Base-by-base conservation (phyloP, 1,284 basidiomycete species). In the Trametes sp. region DNA sequence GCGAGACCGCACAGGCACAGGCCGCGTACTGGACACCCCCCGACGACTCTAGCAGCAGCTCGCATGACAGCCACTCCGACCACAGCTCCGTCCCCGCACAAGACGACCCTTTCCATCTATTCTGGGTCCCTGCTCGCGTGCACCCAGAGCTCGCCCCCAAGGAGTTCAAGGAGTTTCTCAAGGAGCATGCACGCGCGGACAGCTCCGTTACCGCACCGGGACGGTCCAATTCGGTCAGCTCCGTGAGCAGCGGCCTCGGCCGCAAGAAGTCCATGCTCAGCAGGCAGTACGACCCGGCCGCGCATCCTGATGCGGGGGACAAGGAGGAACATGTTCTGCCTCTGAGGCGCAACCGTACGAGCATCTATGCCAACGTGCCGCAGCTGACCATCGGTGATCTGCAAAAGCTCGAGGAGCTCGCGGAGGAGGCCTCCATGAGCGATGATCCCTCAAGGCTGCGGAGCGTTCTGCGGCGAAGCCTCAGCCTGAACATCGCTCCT, bases 131-230 rank as follows among this genome's bases (percentile, higher is more conserved):
- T 42, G 97, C 97, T 16, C 88, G 92, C 59, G 82, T 98, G 24
- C 97, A 99, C 75, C 98, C 97, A 23, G 97, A 99, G 80, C 93
- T 99, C 73, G 97, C 96, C 1, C 98, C 98, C 11, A 89, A 90
- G 55, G 95, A 98, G 78, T 99, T 99, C 78, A 89, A 95, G 62
- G 90, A 90, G 29, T 98, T 98, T 74, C 87, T 99, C 69, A 94
- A 96, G 76, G 93, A 98, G 70, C 97, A 98, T 79, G 89, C 96
- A 61, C 79, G 87, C 74, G 78, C 84, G 31, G 87, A 90, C 72
- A 84, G 78, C 33, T 61, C 75, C 55, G 73, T 63, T 62, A 45
- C 70, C 66, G 64, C 70, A 49, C 74, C 79, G 14, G 81, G 75
- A 13, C 74, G 77, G 50, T 76, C 81, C 54, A 74, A 73, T 58